Conservation (phyloP, 345 rosid genomes). For the Punica granatum region DNA sequence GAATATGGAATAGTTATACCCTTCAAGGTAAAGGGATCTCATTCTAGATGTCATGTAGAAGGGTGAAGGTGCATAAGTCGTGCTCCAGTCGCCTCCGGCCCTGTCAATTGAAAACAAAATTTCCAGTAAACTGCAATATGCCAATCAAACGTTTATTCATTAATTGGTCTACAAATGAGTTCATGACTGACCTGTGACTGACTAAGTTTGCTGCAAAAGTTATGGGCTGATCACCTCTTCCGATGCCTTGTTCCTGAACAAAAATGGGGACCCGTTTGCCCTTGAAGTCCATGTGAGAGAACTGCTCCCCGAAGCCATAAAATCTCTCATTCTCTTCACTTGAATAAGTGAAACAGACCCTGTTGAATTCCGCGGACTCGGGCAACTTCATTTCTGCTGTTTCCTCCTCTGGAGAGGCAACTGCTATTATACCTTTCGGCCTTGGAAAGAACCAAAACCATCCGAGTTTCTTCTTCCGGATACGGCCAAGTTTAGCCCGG, state of each 20-base stretch:
- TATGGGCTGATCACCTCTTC: slow-evolving; percentile 75
- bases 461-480: slow-evolving; percentile 24
- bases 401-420: slow-evolving; percentile 34
- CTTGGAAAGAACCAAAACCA: slow-evolving; percentile 30
- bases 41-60: slow-evolving; percentile 65
- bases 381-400: slow-evolving; percentile 19
- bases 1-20: slow-evolving; percentile 57
- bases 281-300: slow-evolving; percentile 64
- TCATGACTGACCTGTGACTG: slow-evolving; percentile 47
- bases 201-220: slow-evolving; percentile 68
- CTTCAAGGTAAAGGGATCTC: slow-evolving; percentile 69
- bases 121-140: background rate
- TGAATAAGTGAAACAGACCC: slow-evolving; percentile 46
- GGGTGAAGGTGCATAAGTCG: slow-evolving; percentile 80
- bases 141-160: background rate
- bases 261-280: slow-evolving; percentile 66
- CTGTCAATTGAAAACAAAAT: slow-evolving; percentile 23
- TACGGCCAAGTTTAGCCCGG: slow-evolving; percentile 22
- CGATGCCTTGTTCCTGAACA: slow-evolving; percentile 79
- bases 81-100: slow-evolving; percentile 71
- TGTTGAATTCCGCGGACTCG: slow-evolving; percentile 31
- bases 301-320: slow-evolving; percentile 70
- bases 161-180: background rate
- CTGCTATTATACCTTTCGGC: slow-evolving; percentile 26
- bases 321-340: slow-evolving; percentile 52